phyloP scores from a whole-genome alignment of 345 rosid genomes.

The Clausena lansium region DNA sequence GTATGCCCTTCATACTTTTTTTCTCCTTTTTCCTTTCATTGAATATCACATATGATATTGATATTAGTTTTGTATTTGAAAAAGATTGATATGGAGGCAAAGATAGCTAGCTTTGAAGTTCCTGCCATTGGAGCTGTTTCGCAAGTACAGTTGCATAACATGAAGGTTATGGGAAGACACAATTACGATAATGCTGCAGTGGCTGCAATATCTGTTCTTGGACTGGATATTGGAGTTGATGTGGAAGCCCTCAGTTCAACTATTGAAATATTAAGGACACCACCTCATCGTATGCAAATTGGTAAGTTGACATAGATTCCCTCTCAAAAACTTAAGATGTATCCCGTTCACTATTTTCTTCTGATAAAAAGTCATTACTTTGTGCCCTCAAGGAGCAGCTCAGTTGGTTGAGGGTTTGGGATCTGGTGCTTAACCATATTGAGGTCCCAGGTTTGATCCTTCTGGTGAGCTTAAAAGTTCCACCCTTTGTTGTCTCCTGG shows the following conservation, averaged over 20 bases:
- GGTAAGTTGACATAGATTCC: slow-evolving; percentile 17
- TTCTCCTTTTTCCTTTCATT: neutral
- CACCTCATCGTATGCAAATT: slow-evolving; percentile 35
- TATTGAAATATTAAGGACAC: slow-evolving; percentile 25
- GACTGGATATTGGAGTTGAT: slow-evolving; percentile 29
- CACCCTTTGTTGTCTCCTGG: too few relatives aligned
- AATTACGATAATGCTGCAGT: slow-evolving; percentile 37
- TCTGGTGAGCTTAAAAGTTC: too few relatives aligned
- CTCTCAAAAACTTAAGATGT: neutral
- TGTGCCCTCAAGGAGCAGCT: too few relatives aligned
- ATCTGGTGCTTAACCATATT: too few relatives aligned
- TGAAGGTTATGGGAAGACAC: slow-evolving; percentile 32
- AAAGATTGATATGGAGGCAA: slow-evolving; percentile 32
- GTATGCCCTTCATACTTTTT: neutral
- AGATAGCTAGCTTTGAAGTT: slow-evolving; percentile 27
- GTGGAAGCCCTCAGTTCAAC: slow-evolving; percentile 24
- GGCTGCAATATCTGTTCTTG: slow-evolving; percentile 37
- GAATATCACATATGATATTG: neutral
- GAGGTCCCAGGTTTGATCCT: too few relatives aligned
- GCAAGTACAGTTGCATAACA: slow-evolving; percentile 20
- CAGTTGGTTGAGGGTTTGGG: too few relatives aligned
- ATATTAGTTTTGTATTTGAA: slow-evolving; percentile 1
- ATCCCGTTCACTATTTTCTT: neutral
- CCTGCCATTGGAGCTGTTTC: slow-evolving; percentile 27
- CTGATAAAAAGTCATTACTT: neutral